phyloP scores from a whole-genome alignment of 768 basidiomycete species.

The Leucosporidium creatinivorum region DNA sequence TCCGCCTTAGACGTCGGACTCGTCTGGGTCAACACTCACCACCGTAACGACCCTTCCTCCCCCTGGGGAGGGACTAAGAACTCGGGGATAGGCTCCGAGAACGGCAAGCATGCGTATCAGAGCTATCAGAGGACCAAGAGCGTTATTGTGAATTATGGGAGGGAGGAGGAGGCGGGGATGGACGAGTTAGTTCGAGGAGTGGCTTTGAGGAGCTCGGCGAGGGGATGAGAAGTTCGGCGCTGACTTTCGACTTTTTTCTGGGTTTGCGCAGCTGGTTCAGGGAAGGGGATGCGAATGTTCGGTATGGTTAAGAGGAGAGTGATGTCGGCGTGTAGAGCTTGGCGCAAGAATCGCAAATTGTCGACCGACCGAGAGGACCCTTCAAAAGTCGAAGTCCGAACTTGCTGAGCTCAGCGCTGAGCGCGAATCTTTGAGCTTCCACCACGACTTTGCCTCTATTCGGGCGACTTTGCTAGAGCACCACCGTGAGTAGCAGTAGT shows the following conservation, averaged over 20 bases:
- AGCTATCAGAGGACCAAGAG: slow-evolving; percentile 21
- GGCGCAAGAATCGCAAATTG: no score
- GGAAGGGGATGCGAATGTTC: slow-evolving; percentile 17
- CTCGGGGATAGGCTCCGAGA: slow-evolving; percentile 79
- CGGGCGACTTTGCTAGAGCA: no score
- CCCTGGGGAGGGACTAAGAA: slow-evolving; percentile 55
- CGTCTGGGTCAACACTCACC: slow-evolving; percentile 84
- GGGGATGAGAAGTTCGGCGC: not conserved
- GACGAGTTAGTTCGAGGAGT: slow-evolving; percentile 20
- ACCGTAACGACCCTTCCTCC: slow-evolving; percentile 80
- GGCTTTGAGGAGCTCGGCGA: not conserved
- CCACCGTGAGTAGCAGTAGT: no score
- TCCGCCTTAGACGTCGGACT: slow-evolving; percentile 63
- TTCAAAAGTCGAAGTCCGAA: no score
- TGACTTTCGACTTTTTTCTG: not conserved
- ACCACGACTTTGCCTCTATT: no score
- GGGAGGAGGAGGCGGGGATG: slow-evolving; percentile 10
- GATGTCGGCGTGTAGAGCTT: not conserved
- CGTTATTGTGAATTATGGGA: slow-evolving; percentile 15
- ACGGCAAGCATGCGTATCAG: slow-evolving; percentile 48
- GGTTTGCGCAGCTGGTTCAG: slow-evolving; percentile 22
- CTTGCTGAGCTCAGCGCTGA: no score
- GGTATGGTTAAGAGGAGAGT: slow-evolving; percentile 19
- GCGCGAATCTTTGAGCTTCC: no score
- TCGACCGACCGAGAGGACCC: no score